Evolutionary conservation across 164 flowering plant genomes (phyloP).

Genomic region (Tetrastigma voinierianum): DNA sequence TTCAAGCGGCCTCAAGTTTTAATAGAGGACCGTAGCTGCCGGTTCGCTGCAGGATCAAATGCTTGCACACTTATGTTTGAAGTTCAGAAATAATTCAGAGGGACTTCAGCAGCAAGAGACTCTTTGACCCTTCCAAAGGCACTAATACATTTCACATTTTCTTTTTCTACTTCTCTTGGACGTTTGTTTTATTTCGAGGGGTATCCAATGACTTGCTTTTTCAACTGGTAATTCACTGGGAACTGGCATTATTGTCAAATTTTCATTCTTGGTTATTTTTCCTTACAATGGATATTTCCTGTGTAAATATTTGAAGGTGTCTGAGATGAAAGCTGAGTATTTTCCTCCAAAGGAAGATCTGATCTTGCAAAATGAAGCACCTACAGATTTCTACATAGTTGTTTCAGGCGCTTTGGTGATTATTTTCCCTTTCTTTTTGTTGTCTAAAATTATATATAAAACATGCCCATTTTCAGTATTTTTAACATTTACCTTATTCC

Average conservation of each 20-base stretch:
- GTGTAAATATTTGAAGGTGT: constrained; percentile 47
- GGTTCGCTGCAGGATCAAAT: constrained; percentile 73
- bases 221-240: constrained; percentile 62
- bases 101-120: constrained; percentile 92
- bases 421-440: constrained; percentile 1
- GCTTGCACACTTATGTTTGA: constrained; percentile 90
- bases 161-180: constrained; percentile 77
- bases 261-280: constrained; percentile 1
- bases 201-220: constrained; percentile 87
- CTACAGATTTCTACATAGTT: constrained; percentile 85
- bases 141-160: constrained; percentile 79
- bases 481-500: no score
- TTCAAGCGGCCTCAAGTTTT: constrained; percentile 91
- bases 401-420: constrained; percentile 85
- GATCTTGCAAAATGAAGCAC: constrained; percentile 94
- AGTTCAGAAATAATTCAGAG: constrained; percentile 87
- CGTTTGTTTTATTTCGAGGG: constrained; percentile 74
- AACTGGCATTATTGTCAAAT: neutral
- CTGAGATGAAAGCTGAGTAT: constrained; percentile 93
- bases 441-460: neutral
- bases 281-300: constrained; percentile 1
- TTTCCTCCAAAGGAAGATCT: constrained; percentile 96
- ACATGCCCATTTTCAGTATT: neutral
- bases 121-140: constrained; percentile 92
- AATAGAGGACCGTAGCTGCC: constrained; percentile 77